A percentile compares a stretch with the other conserved stretches of the same genome.
Conservation (phyloP, 2,329 filamentous ascomycete genomes). For the Arthrobotrys megalospora region DNA sequence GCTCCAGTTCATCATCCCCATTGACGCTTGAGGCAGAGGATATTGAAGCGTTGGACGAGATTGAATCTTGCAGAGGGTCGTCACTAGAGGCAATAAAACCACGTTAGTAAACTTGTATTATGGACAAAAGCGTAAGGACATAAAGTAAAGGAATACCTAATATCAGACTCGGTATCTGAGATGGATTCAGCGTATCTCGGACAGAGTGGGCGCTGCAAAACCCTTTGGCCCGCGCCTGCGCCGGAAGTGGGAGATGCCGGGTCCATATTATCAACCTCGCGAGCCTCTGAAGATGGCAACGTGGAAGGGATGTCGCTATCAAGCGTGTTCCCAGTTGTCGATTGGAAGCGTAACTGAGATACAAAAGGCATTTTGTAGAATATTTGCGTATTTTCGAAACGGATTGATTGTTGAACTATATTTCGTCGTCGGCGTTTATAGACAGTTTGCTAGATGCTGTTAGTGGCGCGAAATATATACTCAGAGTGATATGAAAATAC, state of each 20-base stretch:
- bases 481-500: too few relatives aligned
- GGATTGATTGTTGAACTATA: too few relatives aligned
- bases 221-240: background rate
- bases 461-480: too few relatives aligned
- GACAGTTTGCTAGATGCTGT: too few relatives aligned
- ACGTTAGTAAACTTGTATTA: background rate
- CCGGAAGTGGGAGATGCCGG: background rate
- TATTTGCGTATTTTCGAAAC: background rate
- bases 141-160: background rate
- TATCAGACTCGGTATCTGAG: background rate
- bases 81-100: background rate
- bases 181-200: background rate
- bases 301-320: too few relatives aligned
- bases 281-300: background rate
- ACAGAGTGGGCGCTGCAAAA: background rate
- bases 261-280: background rate
- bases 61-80: background rate
- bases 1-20: conserved; percentile 1
- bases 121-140: background rate
- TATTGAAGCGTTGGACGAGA: background rate
- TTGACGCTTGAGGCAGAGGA: conserved; percentile 7
- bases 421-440: too few relatives aligned
- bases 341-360: too few relatives aligned
- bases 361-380: background rate
- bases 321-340: too few relatives aligned